Evolutionary conservation across 352 stramenopile genomes (phyloP), one percentile per base, ranked within the genome.

Genomic region (Phytophthora capsici): DNA sequence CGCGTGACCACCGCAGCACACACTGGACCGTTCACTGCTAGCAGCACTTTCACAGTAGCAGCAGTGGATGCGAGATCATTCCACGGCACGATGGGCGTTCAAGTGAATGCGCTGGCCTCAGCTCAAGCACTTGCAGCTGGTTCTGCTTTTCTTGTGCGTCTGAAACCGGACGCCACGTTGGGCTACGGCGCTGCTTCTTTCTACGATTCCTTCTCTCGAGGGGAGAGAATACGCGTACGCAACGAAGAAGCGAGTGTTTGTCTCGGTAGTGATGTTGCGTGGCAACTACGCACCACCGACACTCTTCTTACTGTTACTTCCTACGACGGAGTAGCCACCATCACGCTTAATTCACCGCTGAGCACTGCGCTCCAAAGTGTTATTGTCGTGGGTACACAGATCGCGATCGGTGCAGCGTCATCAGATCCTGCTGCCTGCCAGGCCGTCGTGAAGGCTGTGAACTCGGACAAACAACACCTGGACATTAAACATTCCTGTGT

Each of bases 1-100:
- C 85, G 87, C 10, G 82, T 95, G 6, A 94, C 83, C 12, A 95
- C 85, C 0, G 47, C 77, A 0, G 83, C 87, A 0, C 73, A 90
- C 57, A 91, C 85, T 1, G 87, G 85, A 1, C 83, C 84, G 34
- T 92, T 93, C 52, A 73, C 65, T 0, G 37, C 73, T n/a, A 66
- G 72, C 1, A 90, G 78, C 19, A 86, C 80, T 9, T 95, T 95
- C 46, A 80, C 84, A 4, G 59, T 94, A 1, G 62, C 86, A 6
- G 84, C 85, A 7, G 71, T 89, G 23, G 68, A 78, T 7, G 56
- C 70, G 7, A 49, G 30, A 3, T 71, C 81, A 10, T 90, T 92
- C 48, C 66, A 72, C 2, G 84, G 86, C 8, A 65, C 50, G 0
- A 88, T 91, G 47, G 59, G 34, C 16, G 58, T 65, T 0, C 81